A percentile compares a stretch with the other conserved stretches of the same genome.
Conservation (phyloP, 306 rosid genomes). For the Astragalus membranaceus region DNA sequence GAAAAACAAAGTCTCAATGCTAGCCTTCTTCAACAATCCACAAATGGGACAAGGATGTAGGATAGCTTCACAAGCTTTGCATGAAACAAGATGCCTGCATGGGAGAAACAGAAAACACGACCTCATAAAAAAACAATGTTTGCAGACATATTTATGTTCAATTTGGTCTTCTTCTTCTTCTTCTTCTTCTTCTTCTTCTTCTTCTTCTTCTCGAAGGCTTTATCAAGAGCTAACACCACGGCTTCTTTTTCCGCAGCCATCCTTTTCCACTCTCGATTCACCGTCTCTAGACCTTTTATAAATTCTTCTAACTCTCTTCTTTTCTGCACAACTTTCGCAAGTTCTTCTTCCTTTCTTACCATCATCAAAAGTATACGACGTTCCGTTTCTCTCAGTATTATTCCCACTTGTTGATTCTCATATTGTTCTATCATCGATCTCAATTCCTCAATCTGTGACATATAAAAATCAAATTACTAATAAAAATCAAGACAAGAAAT, state of each 20-base stretch:
- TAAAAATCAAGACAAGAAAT: neutral
- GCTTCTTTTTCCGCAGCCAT: slow-evolving; percentile 56
- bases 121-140: slow-evolving; percentile 44
- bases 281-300: slow-evolving; percentile 43
- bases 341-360: slow-evolving; percentile 49
- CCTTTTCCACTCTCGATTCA: slow-evolving; percentile 51
- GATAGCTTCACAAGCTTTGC: slow-evolving; percentile 52
- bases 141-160: slow-evolving; percentile 20
- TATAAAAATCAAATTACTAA: neutral
- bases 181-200: slow-evolving; percentile 16
- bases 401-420: slow-evolving; percentile 34
- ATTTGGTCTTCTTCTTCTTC: too few relatives aligned
- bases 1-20: slow-evolving; percentile 64
- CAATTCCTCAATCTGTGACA: slow-evolving; percentile 49
- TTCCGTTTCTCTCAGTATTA: slow-evolving; percentile 38
- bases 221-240: slow-evolving; percentile 35
- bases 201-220: slow-evolving; percentile 48
- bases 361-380: slow-evolving; percentile 13
- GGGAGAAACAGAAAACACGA: slow-evolving; percentile 66
- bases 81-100: slow-evolving; percentile 79
- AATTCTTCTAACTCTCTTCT: slow-evolving; percentile 45
- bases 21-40: slow-evolving; percentile 46
- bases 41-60: slow-evolving; percentile 74
- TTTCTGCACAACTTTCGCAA: slow-evolving; percentile 35
- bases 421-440: slow-evolving; percentile 44